These are phyloP conservation scores for Cornus florida DNA, from an alignment of 148 eudicot species.

Conservation along the genomic window DNA sequence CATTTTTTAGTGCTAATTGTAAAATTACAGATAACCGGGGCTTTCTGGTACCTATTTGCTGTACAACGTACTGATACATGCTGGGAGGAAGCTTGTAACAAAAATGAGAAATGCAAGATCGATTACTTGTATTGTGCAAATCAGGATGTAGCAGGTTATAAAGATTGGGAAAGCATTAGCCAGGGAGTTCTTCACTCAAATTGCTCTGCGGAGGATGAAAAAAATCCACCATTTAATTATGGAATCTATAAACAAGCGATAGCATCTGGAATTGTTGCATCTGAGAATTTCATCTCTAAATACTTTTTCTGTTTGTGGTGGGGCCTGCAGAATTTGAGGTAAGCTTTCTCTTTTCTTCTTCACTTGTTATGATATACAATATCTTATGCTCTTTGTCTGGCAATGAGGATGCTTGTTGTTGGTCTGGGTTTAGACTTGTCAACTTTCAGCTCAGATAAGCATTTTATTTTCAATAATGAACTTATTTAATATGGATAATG, in stretches of 20 bases:
- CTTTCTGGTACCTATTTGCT: slow-evolving; percentile 68
- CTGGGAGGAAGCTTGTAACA: slow-evolving; percentile 48
- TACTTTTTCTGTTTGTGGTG: slow-evolving; percentile 73
- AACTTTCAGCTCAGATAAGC: background rate
- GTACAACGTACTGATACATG: slow-evolving; percentile 56
- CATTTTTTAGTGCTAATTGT: background rate
- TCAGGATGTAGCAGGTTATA: slow-evolving; percentile 20
- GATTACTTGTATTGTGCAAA: slow-evolving; percentile 45
- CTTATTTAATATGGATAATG: background rate
- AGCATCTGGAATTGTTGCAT: slow-evolving; percentile 36
- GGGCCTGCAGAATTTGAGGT: slow-evolving; percentile 74
- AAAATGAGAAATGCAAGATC: slow-evolving; percentile 24
- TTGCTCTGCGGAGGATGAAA: slow-evolving; percentile 28
- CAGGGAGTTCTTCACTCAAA: slow-evolving; percentile 20
- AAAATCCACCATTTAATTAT: slow-evolving; percentile 33
- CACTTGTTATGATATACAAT: background rate
- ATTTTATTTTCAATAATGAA: background rate
- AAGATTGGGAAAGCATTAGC: slow-evolving; percentile 36
- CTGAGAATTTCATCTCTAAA: slow-evolving; percentile 44
- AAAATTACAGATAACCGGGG: slow-evolving; percentile 52
- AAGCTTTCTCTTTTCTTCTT: slow-evolving; percentile 3
- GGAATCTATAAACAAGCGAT: slow-evolving; percentile 56
- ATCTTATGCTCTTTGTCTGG: background rate
- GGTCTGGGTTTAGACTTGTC: background rate
- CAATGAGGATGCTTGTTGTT: slow-evolving; percentile 2